A percentile compares a stretch with the other conserved stretches of the same genome.
Evolutionary conservation across 179 eudicot genomes (phyloP).

Genomic region (Spergularia azorica): DNA sequence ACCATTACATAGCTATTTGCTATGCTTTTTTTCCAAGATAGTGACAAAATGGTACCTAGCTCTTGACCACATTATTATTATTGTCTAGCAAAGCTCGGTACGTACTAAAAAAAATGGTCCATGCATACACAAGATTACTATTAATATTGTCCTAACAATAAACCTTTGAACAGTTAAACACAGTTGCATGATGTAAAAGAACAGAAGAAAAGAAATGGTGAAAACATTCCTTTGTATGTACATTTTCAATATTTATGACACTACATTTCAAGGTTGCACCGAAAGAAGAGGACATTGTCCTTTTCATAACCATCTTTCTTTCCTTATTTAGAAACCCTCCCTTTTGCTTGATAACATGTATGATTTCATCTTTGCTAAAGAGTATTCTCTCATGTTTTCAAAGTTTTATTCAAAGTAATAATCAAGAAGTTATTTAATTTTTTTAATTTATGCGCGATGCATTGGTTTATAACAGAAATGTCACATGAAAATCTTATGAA

Average conservation of each 20-base stretch:
- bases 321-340: constrained; percentile 20
- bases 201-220: constrained; percentile 25
- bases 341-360: constrained; percentile 10
- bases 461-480: too few species aligned
- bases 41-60: constrained; percentile 8
- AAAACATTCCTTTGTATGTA: constrained; percentile 12
- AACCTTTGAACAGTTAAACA: constrained; percentile 13
- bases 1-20: background rate
- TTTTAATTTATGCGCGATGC: too few species aligned
- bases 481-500: too few species aligned
- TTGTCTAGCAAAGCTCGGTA: background rate
- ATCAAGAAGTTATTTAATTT: too few species aligned
- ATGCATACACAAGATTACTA: background rate
- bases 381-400: too few species aligned
- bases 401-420: too few species aligned
- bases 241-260: constrained; percentile 14
- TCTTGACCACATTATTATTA: background rate
- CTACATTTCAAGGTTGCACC: constrained; percentile 34
- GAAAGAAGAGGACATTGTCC: constrained; percentile 25
- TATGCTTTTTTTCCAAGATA: background rate
- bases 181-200: constrained; percentile 14
- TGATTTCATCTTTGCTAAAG: background rate
- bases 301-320: constrained; percentile 22
- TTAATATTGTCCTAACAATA: background rate
- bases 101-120: constrained; percentile 12